phyloP scores from a whole-genome alignment of 2,329 filamentous ascomycete species.

The Colletotrichum magnum region DNA sequence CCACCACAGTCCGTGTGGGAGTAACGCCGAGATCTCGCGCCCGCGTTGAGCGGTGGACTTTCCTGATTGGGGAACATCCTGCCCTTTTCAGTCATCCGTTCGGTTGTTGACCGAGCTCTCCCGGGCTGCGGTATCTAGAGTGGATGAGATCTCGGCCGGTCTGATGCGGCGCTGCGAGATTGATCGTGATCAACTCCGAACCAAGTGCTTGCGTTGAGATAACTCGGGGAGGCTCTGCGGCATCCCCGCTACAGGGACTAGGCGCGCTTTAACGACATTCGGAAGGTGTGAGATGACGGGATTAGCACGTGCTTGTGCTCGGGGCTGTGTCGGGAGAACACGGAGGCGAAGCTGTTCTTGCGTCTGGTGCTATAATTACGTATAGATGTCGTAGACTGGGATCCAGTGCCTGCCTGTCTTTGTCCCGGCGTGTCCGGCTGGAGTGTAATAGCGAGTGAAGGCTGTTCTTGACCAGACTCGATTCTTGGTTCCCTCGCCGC shows the following conservation, averaged over 20 bases:
- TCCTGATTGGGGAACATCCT: background rate
- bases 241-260: too few species aligned
- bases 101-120: background rate
- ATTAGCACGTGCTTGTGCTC: background rate
- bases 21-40: background rate
- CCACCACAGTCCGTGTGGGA: background rate
- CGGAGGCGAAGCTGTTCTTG: background rate
- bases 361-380: background rate
- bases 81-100: background rate
- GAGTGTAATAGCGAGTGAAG: too few species aligned
- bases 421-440: too few species aligned
- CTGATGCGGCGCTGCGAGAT: too few species aligned
- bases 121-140: background rate
- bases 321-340: background rate
- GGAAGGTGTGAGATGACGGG: background rate
- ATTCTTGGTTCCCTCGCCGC: too few species aligned
- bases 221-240: too few species aligned
- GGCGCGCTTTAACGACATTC: background rate
- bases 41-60: background rate
- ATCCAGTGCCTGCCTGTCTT: too few species aligned
- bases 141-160: background rate
- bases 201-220: too few species aligned
- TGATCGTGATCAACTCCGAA: too few species aligned
- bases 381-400: too few species aligned
- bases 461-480: too few species aligned